phyloP scores from a whole-genome alignment of 2,329 filamentous ascomycete species.

The Sarocladium oryzae region DNA sequence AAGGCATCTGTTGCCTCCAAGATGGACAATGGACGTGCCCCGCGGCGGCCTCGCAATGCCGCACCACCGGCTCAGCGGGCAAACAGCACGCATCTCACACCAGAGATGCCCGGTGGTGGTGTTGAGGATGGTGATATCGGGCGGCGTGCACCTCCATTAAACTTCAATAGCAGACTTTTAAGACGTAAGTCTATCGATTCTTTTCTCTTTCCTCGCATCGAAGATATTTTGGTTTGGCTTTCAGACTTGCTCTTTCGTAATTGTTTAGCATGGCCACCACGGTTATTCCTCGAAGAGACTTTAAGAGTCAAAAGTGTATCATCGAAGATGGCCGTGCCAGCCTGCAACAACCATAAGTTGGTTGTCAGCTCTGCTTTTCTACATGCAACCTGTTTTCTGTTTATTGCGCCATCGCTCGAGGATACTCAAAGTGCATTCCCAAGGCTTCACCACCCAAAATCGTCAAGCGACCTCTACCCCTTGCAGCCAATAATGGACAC shows the following conservation, averaged over 20 bases:
- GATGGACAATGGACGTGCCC: neutral
- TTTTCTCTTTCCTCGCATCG: neutral
- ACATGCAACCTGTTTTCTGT: too few relatives aligned
- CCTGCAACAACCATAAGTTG: too few relatives aligned
- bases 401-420: too few relatives aligned
- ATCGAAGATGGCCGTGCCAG: too few relatives aligned
- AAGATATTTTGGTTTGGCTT: neutral
- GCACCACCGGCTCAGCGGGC: neutral
- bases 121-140: neutral
- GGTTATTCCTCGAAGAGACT: too few relatives aligned
- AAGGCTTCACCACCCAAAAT: neutral
- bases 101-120: neutral
- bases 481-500: neutral
- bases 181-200: constrained; percentile 1
- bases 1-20: neutral
- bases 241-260: too few relatives aligned
- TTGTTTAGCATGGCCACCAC: too few relatives aligned
- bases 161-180: constrained; percentile 6
- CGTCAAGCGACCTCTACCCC: neutral
- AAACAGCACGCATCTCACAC: neutral
- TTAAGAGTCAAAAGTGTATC: too few relatives aligned
- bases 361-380: too few relatives aligned
- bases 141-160: neutral
- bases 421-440: too few relatives aligned
- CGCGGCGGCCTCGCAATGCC: neutral